Evolutionary conservation across 208 protist species (phyloP).

Genomic region (Acanthamoeba castellanii): DNA sequence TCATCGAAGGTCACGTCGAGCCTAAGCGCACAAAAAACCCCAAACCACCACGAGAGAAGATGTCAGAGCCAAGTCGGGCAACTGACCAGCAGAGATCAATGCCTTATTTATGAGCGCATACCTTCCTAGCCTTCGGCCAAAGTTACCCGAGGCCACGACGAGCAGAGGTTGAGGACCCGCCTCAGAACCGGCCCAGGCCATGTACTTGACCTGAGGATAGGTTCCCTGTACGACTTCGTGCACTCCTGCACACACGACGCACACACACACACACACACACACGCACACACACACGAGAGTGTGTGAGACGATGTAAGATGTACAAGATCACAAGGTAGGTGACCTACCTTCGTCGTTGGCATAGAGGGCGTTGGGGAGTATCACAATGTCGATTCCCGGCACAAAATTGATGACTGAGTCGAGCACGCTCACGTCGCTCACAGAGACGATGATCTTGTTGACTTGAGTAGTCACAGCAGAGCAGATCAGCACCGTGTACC

Average conservation of each 20-base stretch:
- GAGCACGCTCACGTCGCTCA: not conserved
- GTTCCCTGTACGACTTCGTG: constrained; percentile 18
- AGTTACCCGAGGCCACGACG: not conserved
- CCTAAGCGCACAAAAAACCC: not conserved
- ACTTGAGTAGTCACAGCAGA: not conserved
- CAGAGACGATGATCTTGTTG: constrained; percentile 51
- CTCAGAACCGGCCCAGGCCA: not conserved
- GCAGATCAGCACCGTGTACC: not conserved
- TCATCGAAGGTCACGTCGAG: constrained; percentile 58
- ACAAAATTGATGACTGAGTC: not conserved
- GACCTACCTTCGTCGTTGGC: constrained; percentile 15
- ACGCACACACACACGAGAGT: no score
- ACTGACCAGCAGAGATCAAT: no score
- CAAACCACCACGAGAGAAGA: not conserved
- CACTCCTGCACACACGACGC: not conserved
- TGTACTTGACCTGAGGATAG: not conserved
- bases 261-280: not conserved
- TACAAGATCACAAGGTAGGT: no score
- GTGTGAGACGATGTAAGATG: no score
- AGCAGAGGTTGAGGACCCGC: not conserved
- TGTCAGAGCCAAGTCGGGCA: not conserved
- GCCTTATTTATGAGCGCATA: not conserved
- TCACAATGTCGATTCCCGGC: constrained; percentile 50
- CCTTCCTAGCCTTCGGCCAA: constrained; percentile 7
- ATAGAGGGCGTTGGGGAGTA: not conserved